phyloP scores from a whole-genome alignment of 495 filamentous ascomycete genomes.

The Podospora australis region DNA sequence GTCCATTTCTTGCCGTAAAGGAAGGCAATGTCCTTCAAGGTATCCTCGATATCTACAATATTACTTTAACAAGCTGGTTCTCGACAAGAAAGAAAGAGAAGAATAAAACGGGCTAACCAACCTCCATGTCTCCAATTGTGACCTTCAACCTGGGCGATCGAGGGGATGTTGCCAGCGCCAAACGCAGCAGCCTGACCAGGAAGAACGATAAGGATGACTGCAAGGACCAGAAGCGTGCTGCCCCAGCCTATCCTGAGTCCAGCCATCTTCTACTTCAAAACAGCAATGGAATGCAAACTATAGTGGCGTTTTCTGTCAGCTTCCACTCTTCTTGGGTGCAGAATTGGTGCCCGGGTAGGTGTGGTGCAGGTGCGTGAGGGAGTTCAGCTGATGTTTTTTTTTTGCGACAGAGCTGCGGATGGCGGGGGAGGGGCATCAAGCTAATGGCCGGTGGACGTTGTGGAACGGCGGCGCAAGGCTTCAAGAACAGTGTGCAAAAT shows the following conservation, averaged over 20 bases:
- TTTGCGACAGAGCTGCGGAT: neutral
- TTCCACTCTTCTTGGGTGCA: neutral
- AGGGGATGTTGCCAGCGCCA: conserved; percentile 93
- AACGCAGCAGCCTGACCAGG: conserved; percentile 66
- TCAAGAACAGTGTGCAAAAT: no score
- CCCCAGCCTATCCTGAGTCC: conserved; percentile 32
- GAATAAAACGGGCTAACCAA: conserved; percentile 12
- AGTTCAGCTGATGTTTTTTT: neutral
- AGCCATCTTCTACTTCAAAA: conserved; percentile 26
- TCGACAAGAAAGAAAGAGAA: neutral
- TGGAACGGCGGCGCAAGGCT: no score
- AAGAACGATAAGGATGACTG: conserved; percentile 55
- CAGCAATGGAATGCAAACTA: neutral
- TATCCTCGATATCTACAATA: conserved; percentile 69
- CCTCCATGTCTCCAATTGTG: conserved; percentile 93
- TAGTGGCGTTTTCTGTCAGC: neutral
- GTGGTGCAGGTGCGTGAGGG: no score
- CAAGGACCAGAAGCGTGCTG: conserved; percentile 41
- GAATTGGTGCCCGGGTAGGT: no score
- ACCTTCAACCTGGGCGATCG: conserved; percentile 87
- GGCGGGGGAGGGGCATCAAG: no score
- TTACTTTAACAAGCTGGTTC: neutral
- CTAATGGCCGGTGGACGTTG: no score
- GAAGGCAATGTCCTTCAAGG: conserved; percentile 82
- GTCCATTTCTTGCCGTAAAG: conserved; percentile 94